Base-by-base conservation (phyloP, 768 basidiomycete genomes). In the Solioccasus polychromus region DNA sequence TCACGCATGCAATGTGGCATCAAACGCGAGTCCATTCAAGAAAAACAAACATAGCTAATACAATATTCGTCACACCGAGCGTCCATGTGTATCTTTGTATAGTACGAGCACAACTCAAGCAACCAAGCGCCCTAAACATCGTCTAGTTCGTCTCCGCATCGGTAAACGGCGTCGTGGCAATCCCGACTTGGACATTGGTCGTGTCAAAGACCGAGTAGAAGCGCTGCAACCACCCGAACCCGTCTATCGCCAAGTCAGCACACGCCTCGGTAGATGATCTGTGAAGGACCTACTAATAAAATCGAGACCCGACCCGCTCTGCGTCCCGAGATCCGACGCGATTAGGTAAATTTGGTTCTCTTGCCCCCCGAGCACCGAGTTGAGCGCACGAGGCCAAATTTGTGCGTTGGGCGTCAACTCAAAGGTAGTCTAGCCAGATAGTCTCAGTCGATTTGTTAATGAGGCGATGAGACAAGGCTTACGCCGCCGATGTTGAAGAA, bases 351-450 rank as follows among this genome's bases (percentile, higher is more conserved):
- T 83, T 44, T 63, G 61, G 54, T 59, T 54, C 4, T 65, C 51
- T 22, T 66, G 59, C 36, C 85, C 85, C 45, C 82, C 82, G 12
- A 88, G 72, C 26, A 66, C 63, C 14, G 67, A 61, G 66, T 87
- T 85, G 49, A 79, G 68, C 3, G 69, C 56, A 37, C 80, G 77
- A 1, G 83, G 83, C 81, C 83, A 86, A 50, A 82, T 78, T 70
- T 88, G 84, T 4, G 80, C 83, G 54, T 84, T 81, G 14, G 78
- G 59, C 3, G 77, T 80, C 44, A 86, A 52, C 60, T 78, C 77
- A 53, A 72, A 82, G 8, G 72, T 73, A 14, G 64, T 64, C 75
- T 79, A 48, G 35, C 37, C 7, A 20, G 29, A 29, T n/a, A 6
- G 40, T 35, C 22, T 47, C 20, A 26, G 12, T 46, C 39, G 19